A percentile compares a stretch with the other conserved stretches of the same genome.
Evolutionary conservation across 306 rosid species (phyloP).

Genomic region (Rosa rugosa): DNA sequence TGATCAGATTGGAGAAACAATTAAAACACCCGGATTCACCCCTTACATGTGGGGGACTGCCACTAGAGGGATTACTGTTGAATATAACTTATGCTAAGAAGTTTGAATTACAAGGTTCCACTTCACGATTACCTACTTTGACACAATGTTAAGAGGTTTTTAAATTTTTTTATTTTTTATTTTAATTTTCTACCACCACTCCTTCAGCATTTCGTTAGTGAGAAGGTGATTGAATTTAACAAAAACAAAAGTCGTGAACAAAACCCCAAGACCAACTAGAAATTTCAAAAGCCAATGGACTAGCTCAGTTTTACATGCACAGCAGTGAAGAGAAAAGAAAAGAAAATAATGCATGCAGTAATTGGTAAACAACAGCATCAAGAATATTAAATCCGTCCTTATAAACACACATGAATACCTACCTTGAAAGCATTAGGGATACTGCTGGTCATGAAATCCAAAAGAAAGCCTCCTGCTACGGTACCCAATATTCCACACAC

Average conservation of each 20-base stretch:
- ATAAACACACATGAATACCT: constrained; percentile 23
- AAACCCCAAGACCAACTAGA: not conserved
- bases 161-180: not conserved
- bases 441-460: constrained; percentile 59
- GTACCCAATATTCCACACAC: constrained; percentile 79
- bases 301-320: not conserved
- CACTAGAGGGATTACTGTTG: not conserved
- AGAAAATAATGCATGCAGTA: not conserved
- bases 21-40: not conserved
- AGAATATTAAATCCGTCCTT: constrained; percentile 7
- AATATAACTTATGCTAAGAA: not conserved
- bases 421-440: constrained; percentile 92
- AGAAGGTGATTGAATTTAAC: not conserved
- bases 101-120: not conserved
- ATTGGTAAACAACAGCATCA: constrained; percentile 7
- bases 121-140: not conserved
- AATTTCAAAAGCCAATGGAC: not conserved
- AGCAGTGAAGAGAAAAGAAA: not conserved
- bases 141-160: not conserved
- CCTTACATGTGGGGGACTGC: not conserved
- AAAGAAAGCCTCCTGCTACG: constrained; percentile 64
- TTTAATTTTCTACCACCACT: not conserved
- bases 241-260: not conserved
- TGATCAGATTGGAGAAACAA: not conserved
- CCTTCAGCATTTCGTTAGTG: not conserved